Base-by-base conservation (phyloP, 148 eudicot genomes). In the Camellia lanceoleosa region DNA sequence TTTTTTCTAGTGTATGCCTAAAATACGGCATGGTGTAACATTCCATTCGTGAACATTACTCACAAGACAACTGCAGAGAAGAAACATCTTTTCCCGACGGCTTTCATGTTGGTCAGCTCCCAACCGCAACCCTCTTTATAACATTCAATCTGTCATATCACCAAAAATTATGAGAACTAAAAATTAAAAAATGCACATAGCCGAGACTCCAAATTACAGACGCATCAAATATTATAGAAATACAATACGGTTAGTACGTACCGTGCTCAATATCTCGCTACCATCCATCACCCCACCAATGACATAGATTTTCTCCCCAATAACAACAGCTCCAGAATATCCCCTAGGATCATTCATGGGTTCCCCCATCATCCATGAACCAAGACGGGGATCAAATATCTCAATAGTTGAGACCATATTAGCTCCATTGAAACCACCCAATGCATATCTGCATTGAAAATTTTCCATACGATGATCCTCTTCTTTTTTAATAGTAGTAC, bases 391-490 rank as follows among this genome's bases (percentile, higher is more conserved):
- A 75, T 92, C 94, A 56, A 81, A 87, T 55, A 87, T 76, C 84
- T 94, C 98, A 20, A 92, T 86, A 12, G 84, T 87, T 41, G 94
- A 76, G 14, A 86, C 86, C 90, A 90, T 90, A 49, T 63, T 73
- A 9, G 38, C 46, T 60, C 91, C 93, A 80, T 94, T 88, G 73
- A 69, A 88, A 16, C 98, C 98, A 71, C 98, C 98, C 54, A 94
- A 75, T 44, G 94, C 92, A 73, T 88, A 92, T 83, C 98, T 94
- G 83, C 73, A 56, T 58, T 14, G 60, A 52, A 68, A 55, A 59
- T 66, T 30, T 0, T 12, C 10, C 4, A 11, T 15, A 18, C 43
- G 12, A 20, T 63, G 78, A 7, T 62, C n/a, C 12, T 12, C 23
- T 23, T 49, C 16, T 20, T 63, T 19, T 63, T 23, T 1, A 63